Evolutionary conservation across 2,329 filamentous ascomycete genomes (phyloP), one percentile per base, ranked within the genome.

Genomic region (Pyrenophora tritici-repentis): DNA sequence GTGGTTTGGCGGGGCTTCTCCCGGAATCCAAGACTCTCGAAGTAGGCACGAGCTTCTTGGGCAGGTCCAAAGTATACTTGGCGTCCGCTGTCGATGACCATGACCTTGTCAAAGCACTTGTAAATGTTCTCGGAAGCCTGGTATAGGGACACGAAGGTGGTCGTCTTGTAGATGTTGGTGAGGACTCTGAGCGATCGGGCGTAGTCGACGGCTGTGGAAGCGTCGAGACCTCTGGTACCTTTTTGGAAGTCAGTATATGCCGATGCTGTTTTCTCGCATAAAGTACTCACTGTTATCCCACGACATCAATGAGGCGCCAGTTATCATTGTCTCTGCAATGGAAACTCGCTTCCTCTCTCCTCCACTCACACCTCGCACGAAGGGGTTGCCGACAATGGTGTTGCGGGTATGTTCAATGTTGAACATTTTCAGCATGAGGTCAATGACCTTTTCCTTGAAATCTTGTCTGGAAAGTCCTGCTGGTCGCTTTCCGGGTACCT

Each of bases 341-440:
- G 86, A 89, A 6, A 92, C 89, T 56, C 89, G 86, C 76, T 91
- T 91, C 47, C 88, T 80, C 74, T 93, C 90, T 48, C 87, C 89
- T 55, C 89, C 91, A 38, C 86, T 90, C 0, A 95, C 81, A 70
- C 91, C 91, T 6, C 63, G 86, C 16, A 94, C 82, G 56, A 93
- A 91, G 1, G 85, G 83, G 56, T 94, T 88, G 6, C 92, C 92
- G 20, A 96, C 90, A 24, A 93, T 85, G 0, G 92, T 97, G 68
- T 91, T 83, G 43, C 85, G 83, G 0, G 91, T 95, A 72, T 96
- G 91, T 71, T 92, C 88, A 46, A 96, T 96, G 68, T 93, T 94
- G 79, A 96, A 95, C 89, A 95, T 94, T 67, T 90, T 90, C 43
- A 96, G 79, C 52, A 96, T 79, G 65, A 87, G 83, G 14, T 84